Evolutionary conservation across 306 rosid species (phyloP).

Genomic region (Canavalia gladiata): DNA sequence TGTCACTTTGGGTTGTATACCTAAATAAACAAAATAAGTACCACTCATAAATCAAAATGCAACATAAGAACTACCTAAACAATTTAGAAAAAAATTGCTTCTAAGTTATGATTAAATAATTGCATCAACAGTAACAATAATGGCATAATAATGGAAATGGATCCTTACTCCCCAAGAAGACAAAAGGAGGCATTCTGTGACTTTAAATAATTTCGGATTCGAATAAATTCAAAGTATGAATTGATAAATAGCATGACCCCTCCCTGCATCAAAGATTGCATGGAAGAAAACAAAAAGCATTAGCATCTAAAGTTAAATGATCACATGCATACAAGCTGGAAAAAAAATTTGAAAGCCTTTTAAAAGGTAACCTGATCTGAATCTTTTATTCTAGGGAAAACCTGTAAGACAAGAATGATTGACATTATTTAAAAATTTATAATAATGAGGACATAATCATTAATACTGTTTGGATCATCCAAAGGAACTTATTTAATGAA

Average conservation of each 20-base stretch:
- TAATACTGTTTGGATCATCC: slow-evolving; percentile 3
- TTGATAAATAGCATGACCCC: slow-evolving; percentile 87
- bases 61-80: slow-evolving; percentile 32
- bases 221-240: slow-evolving; percentile 83
- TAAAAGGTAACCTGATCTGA: slow-evolving; percentile 68
- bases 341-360: neutral
- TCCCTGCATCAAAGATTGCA: slow-evolving; percentile 64
- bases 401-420: slow-evolving; percentile 61
- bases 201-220: slow-evolving; percentile 85
- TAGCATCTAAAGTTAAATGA: neutral
- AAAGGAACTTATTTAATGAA: slow-evolving; percentile 11
- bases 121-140: neutral
- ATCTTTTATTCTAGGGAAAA: slow-evolving; percentile 87
- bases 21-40: slow-evolving; percentile 55
- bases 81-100: neutral
- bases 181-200: slow-evolving; percentile 88
- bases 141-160: slow-evolving; percentile 32
- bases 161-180: slow-evolving; percentile 91
- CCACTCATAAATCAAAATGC: slow-evolving; percentile 31
- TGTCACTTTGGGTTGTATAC: slow-evolving; percentile 81
- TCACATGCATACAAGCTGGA: slow-evolving; percentile 22
- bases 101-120: slow-evolving; percentile 15
- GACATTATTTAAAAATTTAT: slow-evolving; percentile 25
- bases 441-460: neutral
- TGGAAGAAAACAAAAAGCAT: neutral